These are phyloP conservation scores for Tagetes erecta DNA, from an alignment of 129 eudicot genomes.

Conservation along the genomic window DNA sequence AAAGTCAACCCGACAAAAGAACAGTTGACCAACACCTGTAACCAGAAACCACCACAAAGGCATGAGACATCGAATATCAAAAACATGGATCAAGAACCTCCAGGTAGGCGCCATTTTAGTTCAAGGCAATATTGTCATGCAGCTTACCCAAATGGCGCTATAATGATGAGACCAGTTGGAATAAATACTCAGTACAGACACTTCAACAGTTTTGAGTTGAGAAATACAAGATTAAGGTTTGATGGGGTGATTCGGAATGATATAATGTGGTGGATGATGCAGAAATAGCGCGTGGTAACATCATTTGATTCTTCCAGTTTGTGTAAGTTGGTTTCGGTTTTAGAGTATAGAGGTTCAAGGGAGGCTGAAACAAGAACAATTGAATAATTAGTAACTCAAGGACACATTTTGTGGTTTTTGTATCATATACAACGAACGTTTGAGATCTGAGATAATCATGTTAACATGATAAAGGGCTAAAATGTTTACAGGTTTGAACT, in stretches of 20 bases:
- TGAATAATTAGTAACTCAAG: not conserved
- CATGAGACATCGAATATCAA: conserved; percentile 27
- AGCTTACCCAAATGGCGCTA: conserved; percentile 46
- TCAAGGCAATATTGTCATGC: conserved; percentile 47
- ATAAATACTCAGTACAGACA: conserved; percentile 46
- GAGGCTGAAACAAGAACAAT: not conserved
- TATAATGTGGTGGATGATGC: conserved; percentile 73
- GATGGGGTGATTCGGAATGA: conserved; percentile 62
- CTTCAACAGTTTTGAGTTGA: conserved; percentile 33
- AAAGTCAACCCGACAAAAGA: conserved; percentile 30
- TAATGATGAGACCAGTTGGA: conserved; percentile 53
- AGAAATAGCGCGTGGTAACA: conserved; percentile 11
- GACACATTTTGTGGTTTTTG: not conserved
- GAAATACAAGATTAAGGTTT: conserved; percentile 27
- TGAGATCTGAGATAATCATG: not conserved
- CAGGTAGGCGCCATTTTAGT: conserved; percentile 51
- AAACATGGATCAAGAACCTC: conserved; percentile 42
- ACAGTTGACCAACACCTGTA: conserved; percentile 32
- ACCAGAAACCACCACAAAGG: conserved; percentile 37
- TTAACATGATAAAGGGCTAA: not conserved
- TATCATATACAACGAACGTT: not conserved
- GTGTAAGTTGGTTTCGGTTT: not conserved
- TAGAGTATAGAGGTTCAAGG: not conserved
- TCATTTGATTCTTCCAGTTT: not conserved
- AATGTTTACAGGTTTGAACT: not conserved